Evolutionary conservation across 75 land plant genomes (phyloP).

Genomic region (Selaginella moellendorffii): DNA sequence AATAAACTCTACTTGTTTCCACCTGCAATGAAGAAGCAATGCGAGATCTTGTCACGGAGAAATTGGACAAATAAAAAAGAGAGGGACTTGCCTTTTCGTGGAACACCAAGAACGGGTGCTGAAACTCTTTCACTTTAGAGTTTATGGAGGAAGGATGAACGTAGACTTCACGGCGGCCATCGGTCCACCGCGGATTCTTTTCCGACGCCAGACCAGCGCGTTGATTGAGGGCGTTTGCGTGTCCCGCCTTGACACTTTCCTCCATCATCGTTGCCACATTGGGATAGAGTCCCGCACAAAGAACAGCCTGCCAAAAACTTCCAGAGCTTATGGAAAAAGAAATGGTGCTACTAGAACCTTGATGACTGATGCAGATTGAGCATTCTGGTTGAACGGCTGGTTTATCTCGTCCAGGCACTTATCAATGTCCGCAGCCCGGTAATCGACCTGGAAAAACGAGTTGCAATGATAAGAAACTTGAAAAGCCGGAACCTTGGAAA

Average conservation of each 20-base stretch:
- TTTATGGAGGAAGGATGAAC: constrained; percentile 84
- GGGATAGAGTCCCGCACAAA: constrained; percentile 94
- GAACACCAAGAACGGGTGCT: constrained; percentile 65
- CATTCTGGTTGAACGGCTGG: constrained; percentile 51
- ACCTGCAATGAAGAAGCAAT: no score
- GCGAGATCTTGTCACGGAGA: no score
- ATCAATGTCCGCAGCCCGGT: constrained; percentile 18
- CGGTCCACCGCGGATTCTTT: constrained; percentile 41
- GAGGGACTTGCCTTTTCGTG: constrained; percentile 72
- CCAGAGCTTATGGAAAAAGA: background rate
- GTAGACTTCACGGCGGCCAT: constrained; percentile 79
- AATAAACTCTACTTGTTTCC: constrained; percentile 77
- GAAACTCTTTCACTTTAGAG: constrained; percentile 32
- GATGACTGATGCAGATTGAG: constrained; percentile 44
- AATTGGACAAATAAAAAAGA: no score
- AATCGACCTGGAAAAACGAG: background rate
- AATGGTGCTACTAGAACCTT: constrained; percentile 31
- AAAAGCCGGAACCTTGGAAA: constrained; percentile 7
- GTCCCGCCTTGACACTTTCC: constrained; percentile 34
- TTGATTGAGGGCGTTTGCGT: constrained; percentile 22
- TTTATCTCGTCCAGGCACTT: constrained; percentile 51
- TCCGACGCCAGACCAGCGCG: constrained; percentile 23
- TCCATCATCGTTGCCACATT: constrained; percentile 64
- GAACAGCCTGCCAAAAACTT: constrained; percentile 37
- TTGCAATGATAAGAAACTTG: background rate